Base-by-base conservation (phyloP, 2,329 filamentous ascomycete genomes). In the Hypomyces perniciosus region DNA sequence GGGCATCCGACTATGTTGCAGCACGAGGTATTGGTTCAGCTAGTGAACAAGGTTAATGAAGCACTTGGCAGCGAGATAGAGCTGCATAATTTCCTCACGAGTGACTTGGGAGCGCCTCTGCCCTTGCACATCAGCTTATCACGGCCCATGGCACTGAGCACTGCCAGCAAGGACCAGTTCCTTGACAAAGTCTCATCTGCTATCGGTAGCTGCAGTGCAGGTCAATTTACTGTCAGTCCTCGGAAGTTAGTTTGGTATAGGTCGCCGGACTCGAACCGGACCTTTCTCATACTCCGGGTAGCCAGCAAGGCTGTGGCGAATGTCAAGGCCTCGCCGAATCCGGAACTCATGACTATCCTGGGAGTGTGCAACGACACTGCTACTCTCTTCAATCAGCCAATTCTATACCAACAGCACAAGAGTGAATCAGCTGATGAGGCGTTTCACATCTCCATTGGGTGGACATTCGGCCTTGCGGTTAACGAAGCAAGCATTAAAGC, bases 111-210 rank as follows among this genome's bases (percentile, higher is more conserved):
- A 52, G 83, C 84, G 5, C 84, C 86, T 5, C 73, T 89, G 45
- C 92, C 92, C 3, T 76, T 99, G 43, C 93, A 99, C 68, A 84
- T 99, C 62, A 96, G 90, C 59, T 78, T 99, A 6, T 97, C 93
- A 6, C 79, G 89, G 5, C 86, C 93, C 0, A 72, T 97, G 46
- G 78, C 84, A 9, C 80, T 99, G 31, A 73, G 75, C 44, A 90
- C 88, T 0, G 76, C 83, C n/a, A 77, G 85, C 56, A 89, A 88
- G 58, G 81, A 85, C 29, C 59, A 57, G 0, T 96, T 96, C 62
- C 71, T 86, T 5, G 68, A 77, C 4, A 67, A 68, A 0, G 65
- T 95, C 5, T 65, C 70, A 34, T 63, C 66, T 1, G 60, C 68
- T 7, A 58, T 86, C 4, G 39, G 43, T 3, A 48, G 50, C 2